Evolutionary conservation across 108 stramenopile genomes (phyloP).

Genomic region (Phaeodactylum tricornutum): DNA sequence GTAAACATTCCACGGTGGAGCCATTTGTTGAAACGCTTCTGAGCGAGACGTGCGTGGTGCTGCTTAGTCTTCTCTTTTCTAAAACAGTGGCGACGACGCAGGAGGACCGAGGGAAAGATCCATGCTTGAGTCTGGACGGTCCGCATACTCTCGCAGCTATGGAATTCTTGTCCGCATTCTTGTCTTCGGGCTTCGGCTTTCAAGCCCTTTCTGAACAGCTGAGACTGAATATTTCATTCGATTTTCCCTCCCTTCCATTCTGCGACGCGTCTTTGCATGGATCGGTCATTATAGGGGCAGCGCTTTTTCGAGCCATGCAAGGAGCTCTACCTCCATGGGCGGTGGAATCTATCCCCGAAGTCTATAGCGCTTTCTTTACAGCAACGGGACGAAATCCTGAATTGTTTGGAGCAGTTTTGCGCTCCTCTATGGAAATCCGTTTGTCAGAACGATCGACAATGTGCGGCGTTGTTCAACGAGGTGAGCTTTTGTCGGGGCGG

Average conservation of each 20-base stretch:
- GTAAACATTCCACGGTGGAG: too few relatives aligned
- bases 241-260: background rate
- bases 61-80: constrained; percentile 36
- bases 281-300: constrained; percentile 47
- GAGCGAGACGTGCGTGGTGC: constrained; percentile 33
- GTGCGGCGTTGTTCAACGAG: constrained; percentile 31
- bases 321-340: constrained; percentile 76
- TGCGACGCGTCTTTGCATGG: background rate
- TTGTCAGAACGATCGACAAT: constrained; percentile 3
- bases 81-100: constrained; percentile 28
- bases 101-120: constrained; percentile 18
- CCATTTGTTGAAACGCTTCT: constrained; percentile 12
- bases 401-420: constrained; percentile 29
- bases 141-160: constrained; percentile 63
- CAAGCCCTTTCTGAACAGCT: background rate
- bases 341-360: constrained; percentile 49
- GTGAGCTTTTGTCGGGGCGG: constrained; percentile 42
- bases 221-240: background rate
- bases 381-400: constrained; percentile 28
- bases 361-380: constrained; percentile 38
- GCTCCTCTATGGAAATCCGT: constrained; percentile 34
- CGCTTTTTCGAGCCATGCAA: constrained; percentile 51
- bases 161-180: constrained; percentile 32
- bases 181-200: background rate
- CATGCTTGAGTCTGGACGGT: constrained; percentile 67